Evolutionary conservation across 306 rosid species (phyloP).

Genomic region (Lathyrus tuberosus): DNA sequence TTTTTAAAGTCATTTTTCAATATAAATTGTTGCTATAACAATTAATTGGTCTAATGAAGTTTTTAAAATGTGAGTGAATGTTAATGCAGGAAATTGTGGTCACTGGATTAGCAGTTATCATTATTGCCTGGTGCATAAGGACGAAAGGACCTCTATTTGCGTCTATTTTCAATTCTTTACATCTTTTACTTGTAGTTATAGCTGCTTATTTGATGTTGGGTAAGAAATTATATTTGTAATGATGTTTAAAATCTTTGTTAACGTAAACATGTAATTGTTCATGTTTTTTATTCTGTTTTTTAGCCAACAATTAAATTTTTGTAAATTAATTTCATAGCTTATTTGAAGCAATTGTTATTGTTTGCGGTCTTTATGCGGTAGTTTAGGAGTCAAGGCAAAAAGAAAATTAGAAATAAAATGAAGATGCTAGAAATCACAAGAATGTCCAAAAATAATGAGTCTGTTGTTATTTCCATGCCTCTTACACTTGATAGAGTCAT

Average conservation of each 20-base stretch:
- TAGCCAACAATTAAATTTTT: too few species aligned
- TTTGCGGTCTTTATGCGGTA: conserved; percentile 40
- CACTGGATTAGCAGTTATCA: conserved; percentile 25
- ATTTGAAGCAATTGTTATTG: conserved; percentile 33
- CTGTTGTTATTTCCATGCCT: neutral
- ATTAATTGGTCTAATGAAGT: neutral
- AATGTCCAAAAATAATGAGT: neutral
- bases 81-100: conserved; percentile 36
- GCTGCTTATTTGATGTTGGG: too few species aligned
- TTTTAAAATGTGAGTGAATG: neutral
- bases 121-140: conserved; percentile 33
- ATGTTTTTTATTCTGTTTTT: too few species aligned
- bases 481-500: neutral
- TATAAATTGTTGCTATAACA: too few species aligned
- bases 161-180: conserved; percentile 38
- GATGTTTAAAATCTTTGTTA: neutral
- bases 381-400: conserved; percentile 43
- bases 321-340: neutral
- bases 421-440: neutral
- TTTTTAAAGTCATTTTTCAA: too few species aligned
- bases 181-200: conserved; percentile 38
- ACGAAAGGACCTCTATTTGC: conserved; percentile 39
- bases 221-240: conserved; percentile 37
- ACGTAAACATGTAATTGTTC: neutral
- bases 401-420: conserved; percentile 28